Percentiles rank a stretch among this genome's conserved stretches.
phyloP scores from a whole-genome alignment of 331 rosid genomes.

The Quercus tomentella region DNA sequence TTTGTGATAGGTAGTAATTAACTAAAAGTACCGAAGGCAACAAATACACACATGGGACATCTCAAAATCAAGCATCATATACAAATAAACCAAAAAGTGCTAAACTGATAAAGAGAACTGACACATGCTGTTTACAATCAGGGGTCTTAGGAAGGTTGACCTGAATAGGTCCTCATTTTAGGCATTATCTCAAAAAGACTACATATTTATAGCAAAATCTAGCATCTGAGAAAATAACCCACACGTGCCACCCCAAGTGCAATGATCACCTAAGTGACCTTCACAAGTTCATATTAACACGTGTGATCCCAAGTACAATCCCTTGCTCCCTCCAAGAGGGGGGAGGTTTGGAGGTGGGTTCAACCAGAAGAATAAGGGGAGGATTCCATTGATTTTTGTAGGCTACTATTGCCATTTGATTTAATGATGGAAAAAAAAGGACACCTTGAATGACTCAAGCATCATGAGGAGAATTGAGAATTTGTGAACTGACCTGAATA shows the following conservation, averaged over 20 bases:
- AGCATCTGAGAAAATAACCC: not conserved
- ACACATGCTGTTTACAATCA: not conserved
- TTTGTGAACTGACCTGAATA: slow-evolving; percentile 59
- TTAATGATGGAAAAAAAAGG: not conserved
- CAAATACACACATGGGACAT: not conserved
- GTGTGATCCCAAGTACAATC: not conserved
- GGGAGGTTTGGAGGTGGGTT: not conserved
- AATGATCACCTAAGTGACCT: not conserved
- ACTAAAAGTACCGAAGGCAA: not conserved
- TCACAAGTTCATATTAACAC: not conserved
- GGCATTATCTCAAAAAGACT: not conserved
- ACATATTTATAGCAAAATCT: not conserved
- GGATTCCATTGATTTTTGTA: not conserved
- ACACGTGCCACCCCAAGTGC: not conserved
- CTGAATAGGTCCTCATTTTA: not conserved
- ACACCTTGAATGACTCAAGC: not conserved
- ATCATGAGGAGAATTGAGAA: slow-evolving; percentile 1
- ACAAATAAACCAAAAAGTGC: not conserved
- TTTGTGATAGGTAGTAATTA: not conserved
- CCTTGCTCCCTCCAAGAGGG: not conserved
- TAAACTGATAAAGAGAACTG: not conserved
- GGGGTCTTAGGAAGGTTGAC: not conserved
- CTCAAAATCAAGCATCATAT: not conserved
- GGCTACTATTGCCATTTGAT: not conserved
- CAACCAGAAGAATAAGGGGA: not conserved